Percentiles rank a stretch among this genome's conserved stretches.
These are phyloP conservation scores for Coemansia sp. DNA, from an alignment of 192 early-diverging fungal genomes.

Conservation along the genomic window DNA sequence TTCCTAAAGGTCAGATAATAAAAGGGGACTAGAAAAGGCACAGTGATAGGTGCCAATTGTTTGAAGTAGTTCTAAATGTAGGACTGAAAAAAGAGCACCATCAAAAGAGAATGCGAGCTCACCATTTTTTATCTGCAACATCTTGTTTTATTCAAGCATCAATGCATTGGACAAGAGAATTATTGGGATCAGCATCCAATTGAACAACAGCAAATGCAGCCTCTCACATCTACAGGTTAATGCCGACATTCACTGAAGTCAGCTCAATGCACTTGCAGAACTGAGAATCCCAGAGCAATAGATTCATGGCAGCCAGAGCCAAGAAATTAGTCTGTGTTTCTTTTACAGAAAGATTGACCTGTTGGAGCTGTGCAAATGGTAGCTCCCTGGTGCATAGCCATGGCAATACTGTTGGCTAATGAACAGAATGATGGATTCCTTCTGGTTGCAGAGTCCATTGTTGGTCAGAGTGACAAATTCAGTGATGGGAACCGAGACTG, in stretches of 20 bases:
- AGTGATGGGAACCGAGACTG: constrained; percentile 21
- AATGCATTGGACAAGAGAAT: constrained; percentile 9
- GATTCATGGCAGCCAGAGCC: constrained; percentile 39
- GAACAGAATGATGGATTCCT: constrained; percentile 62
- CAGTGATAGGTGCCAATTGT: too few relatives aligned
- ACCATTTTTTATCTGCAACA: too few relatives aligned
- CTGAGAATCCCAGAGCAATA: constrained; percentile 37
- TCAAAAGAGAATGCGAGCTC: too few relatives aligned
- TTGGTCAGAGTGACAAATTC: constrained; percentile 52
- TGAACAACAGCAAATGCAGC: constrained; percentile 9
- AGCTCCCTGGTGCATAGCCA: constrained; percentile 43
- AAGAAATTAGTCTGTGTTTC: constrained; percentile 49
- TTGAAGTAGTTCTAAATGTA: too few relatives aligned
- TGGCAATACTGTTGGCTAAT: constrained; percentile 42
- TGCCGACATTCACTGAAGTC: constrained; percentile 26
- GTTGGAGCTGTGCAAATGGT: constrained; percentile 17
- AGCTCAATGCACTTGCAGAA: constrained; percentile 30
- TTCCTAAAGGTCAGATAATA: too few relatives aligned
- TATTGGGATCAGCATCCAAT: constrained; percentile 3
- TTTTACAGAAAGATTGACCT: constrained; percentile 46
- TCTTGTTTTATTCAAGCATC: too few relatives aligned
- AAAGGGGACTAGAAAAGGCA: too few relatives aligned
- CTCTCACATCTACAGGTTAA: constrained; percentile 10
- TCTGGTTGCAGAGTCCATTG: constrained; percentile 47
- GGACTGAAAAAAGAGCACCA: too few relatives aligned